These are phyloP conservation scores for Mycena filopes DNA, from an alignment of 768 basidiomycete genomes.

Conservation along the genomic window DNA sequence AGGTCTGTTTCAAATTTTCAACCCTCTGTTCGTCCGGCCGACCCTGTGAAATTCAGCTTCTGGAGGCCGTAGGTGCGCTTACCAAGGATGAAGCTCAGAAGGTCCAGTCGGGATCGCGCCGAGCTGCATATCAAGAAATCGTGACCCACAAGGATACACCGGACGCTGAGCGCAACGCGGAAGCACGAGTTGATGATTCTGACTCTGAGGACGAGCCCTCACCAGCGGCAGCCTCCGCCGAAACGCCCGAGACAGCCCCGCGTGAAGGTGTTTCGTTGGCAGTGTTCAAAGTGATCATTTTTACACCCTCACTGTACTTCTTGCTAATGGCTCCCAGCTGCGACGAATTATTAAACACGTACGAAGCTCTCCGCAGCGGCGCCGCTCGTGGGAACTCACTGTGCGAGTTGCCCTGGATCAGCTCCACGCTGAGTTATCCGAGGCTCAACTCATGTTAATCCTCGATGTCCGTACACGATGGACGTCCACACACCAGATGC, in stretches of 20 bases:
- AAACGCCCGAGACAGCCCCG: no score
- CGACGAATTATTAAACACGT: constrained; percentile 27
- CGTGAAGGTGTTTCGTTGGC: background rate
- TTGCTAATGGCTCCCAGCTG: constrained; percentile 6
- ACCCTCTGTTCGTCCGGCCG: background rate
- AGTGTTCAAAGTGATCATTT: background rate
- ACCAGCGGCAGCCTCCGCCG: no score
- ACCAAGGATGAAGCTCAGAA: background rate
- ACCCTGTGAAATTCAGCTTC: background rate
- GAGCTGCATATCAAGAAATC: constrained; percentile 2
- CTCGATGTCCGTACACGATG: constrained; percentile 32
- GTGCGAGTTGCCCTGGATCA: constrained; percentile 10
- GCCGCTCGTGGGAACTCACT: constrained; percentile 24
- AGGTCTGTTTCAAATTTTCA: constrained; percentile 31
- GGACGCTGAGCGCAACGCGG: constrained; percentile 1
- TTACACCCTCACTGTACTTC: background rate
- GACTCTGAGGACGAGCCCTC: constrained; percentile 2
- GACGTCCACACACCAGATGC: constrained; percentile 33
- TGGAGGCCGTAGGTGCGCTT: constrained; percentile 6
- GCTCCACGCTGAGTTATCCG: background rate
- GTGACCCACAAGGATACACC: background rate
- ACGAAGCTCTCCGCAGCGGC: constrained; percentile 30
- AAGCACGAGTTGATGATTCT: background rate
- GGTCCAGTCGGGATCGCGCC: background rate
- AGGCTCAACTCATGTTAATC: constrained; percentile 24